These are phyloP conservation scores for Rubroshorea leprosula DNA, from an alignment of 345 rosid genomes.

Conservation along the genomic window DNA sequence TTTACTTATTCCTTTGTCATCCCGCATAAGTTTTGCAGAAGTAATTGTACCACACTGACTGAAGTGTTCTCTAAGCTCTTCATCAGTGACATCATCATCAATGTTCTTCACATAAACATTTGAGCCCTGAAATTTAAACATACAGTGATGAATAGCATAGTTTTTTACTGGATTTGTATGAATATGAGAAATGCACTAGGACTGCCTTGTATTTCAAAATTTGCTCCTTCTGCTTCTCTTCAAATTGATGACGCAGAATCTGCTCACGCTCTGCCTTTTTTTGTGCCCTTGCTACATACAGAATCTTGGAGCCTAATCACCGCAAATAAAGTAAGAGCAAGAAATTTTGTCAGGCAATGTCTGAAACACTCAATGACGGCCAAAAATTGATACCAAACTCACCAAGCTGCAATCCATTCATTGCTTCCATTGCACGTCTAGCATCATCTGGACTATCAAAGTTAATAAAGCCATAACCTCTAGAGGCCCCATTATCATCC, in stretches of 20 bases:
- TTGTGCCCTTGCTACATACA: conserved; percentile 82
- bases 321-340: not conserved
- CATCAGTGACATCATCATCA: conserved; percentile 53
- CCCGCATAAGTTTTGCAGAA: conserved; percentile 61
- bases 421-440: conserved; percentile 41
- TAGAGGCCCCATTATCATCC: conserved; percentile 44
- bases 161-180: not conserved
- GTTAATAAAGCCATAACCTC: conserved; percentile 63
- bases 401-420: conserved; percentile 63
- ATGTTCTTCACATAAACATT: conserved; percentile 72
- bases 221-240: conserved; percentile 49
- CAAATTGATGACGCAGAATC: conserved; percentile 46
- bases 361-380: conserved; percentile 3
- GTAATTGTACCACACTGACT: conserved; percentile 61
- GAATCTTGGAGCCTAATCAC: conserved; percentile 49
- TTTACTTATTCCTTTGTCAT: conserved; percentile 58
- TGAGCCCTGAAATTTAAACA: conserved; percentile 38
- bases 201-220: conserved; percentile 45
- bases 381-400: conserved; percentile 11
- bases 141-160: conserved; percentile 3
- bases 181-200: not conserved
- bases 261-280: conserved; percentile 69
- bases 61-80: conserved; percentile 52
- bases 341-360: not conserved
- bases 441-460: conserved; percentile 61